Evolutionary conservation across 1,284 basidiomycete genomes (phyloP).

Genomic region (Ganoderma boninense): DNA sequence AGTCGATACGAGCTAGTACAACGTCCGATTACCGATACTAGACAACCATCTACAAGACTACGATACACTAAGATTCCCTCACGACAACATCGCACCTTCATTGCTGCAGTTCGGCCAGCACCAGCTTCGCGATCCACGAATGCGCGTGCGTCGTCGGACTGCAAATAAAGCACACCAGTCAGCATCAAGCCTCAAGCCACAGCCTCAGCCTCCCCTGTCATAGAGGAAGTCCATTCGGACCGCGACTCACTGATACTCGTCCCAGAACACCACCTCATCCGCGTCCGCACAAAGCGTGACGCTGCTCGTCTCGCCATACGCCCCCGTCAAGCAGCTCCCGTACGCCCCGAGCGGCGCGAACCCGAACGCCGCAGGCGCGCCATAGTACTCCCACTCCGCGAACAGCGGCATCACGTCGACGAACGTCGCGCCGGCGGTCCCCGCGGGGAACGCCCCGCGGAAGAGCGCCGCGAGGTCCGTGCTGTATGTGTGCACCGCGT

Average conservation of each 20-base stretch:
- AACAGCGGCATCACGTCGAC: constrained; percentile 18
- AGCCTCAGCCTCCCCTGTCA: too few species aligned
- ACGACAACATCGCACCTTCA: not conserved
- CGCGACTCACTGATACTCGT: constrained; percentile 24
- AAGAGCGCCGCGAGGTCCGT: constrained; percentile 11
- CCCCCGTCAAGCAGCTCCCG: constrained; percentile 22
- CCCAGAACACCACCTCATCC: constrained; percentile 18
- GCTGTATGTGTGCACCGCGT: constrained; percentile 1
- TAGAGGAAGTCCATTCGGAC: too few species aligned
- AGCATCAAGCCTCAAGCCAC: too few species aligned
- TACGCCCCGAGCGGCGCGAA: constrained; percentile 17
- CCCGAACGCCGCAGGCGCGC: constrained; percentile 8
- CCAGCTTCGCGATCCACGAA: constrained; percentile 20
- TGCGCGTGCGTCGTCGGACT: constrained; percentile 21
- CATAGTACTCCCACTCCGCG: constrained; percentile 15
- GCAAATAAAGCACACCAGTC: not conserved
- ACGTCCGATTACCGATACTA: not conserved
- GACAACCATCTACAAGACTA: not conserved
- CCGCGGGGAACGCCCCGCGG: not conserved
- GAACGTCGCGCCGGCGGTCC: not conserved
- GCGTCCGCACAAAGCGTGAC: constrained; percentile 17
- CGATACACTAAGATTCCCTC: not conserved
- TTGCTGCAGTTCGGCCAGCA: not conserved
- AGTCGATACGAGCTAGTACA: not conserved
- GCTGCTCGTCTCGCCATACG: constrained; percentile 10